Evolutionary conservation across 2,329 filamentous ascomycete genomes (phyloP), one percentile per base, ranked within the genome.

Genomic region (Lecanicillium sp.): DNA sequence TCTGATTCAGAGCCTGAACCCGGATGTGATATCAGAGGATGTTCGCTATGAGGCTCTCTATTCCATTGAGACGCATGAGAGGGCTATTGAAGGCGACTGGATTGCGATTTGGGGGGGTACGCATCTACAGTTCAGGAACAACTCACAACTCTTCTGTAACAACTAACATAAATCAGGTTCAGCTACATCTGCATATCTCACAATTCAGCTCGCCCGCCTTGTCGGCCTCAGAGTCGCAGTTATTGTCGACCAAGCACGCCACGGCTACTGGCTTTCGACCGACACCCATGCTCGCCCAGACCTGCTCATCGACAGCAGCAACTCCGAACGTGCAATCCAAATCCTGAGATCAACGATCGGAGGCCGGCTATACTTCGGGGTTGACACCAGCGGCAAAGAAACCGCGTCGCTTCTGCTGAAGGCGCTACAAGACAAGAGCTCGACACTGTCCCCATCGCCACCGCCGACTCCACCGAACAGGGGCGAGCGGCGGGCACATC

Each of bases 51-150:
- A 89, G 59, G 83, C 81, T 48, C 71, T 86, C n/a, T 60, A 71
- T 0, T 72, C 74, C 1, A 78, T 84, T 5, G 54, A 60, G 0
- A 58, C 67, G 1, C 56, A 61, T 0, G 81, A 86, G 52, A 68
- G 81, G 8, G 75, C 81, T 1, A 68, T 69, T 35, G 55, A 64
- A 0, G 84, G 82, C 0, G 85, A 90, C 51, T 89, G 83, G 78
- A 65, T 90, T 32, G 80, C 79, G 2, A 78, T 90, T 39, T 90
- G 86, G 85, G 86, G 86, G 49, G 86, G 79, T 71, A 55, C 58
- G 69, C 55, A 20, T 32, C 17, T 5, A 11, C 8, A 15, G 3
- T 5, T 41, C 7, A 27, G 27, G 4, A 19, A 9, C 15, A 5
- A 12, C 14, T 19, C 64, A 55, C 24, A 9, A 14, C 10, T 35